phyloP scores from a whole-genome alignment of 1,284 basidiomycete species.

The Ganoderma lingzhi region DNA sequence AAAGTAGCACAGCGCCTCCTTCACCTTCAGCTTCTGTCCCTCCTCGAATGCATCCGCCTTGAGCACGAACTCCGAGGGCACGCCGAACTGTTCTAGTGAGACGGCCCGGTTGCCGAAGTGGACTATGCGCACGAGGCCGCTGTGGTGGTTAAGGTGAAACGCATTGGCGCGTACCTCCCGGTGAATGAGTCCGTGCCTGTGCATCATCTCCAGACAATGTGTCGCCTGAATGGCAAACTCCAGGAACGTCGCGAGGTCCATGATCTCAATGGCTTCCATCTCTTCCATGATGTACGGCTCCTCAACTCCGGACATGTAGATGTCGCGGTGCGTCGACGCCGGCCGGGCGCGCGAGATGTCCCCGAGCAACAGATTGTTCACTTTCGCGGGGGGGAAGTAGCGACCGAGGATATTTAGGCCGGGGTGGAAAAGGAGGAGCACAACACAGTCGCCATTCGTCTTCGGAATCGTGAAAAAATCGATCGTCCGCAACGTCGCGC shows the following conservation, averaged over 20 bases:
- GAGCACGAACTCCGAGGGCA: conserved; percentile 71
- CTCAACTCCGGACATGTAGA: conserved; percentile 58
- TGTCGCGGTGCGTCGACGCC: conserved; percentile 53
- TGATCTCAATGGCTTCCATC: conserved; percentile 68
- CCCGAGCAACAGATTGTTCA: conserved; percentile 71
- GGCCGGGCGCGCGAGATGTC: conserved; percentile 55
- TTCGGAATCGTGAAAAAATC: conserved; percentile 72
- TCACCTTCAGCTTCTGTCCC: conserved; percentile 69
- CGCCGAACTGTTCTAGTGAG: conserved; percentile 73
- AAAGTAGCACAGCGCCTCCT: conserved; percentile 76
- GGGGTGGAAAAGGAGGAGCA: conserved; percentile 70
- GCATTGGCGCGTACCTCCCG: conserved; percentile 80
- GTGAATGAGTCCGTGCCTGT: conserved; percentile 70
- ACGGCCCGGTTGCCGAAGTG: conserved; percentile 82
- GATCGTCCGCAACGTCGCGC: conserved; percentile 62
- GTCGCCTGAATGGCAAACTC: conserved; percentile 82
- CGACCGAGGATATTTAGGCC: conserved; percentile 71
- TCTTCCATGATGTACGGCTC: conserved; percentile 58
- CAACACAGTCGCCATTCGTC: conserved; percentile 69
- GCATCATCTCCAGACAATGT: conserved; percentile 70
- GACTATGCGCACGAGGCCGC: conserved; percentile 70
- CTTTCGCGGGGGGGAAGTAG: conserved; percentile 70
- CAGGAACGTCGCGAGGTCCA: conserved; percentile 78
- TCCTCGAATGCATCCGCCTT: conserved; percentile 63
- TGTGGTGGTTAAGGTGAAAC: conserved; percentile 74